Evolutionary conservation across 2,329 filamentous ascomycete genomes (phyloP).

Genomic region (Dothiorella sarmentorum): DNA sequence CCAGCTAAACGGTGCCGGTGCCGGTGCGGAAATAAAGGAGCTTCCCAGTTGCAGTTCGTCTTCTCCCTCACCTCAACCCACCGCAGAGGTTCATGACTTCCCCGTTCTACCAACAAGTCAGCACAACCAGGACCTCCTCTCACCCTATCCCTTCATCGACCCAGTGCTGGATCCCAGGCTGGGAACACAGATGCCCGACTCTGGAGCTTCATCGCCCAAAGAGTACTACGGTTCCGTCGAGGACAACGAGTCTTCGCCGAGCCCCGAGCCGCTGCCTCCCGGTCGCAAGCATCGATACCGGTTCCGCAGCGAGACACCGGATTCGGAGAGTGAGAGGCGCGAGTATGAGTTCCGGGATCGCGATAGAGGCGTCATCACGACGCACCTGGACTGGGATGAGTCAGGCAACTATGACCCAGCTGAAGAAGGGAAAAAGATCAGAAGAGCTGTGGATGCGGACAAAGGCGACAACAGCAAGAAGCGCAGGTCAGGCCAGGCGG

Average conservation of each 20-base stretch:
- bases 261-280: not conserved
- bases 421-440: not conserved
- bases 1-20: not conserved
- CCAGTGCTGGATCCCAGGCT: not conserved
- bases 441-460: not conserved
- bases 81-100: not conserved
- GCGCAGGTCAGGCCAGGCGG: not conserved
- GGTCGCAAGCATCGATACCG: too few relatives aligned
- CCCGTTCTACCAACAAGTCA: not conserved
- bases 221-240: not conserved
- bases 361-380: slow-evolving; percentile 6
- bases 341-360: not conserved
- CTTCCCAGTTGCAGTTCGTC: too few relatives aligned
- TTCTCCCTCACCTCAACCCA: not conserved
- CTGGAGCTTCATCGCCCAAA: not conserved
- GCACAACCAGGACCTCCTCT: not conserved
- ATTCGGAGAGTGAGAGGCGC: not conserved
- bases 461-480: not conserved
- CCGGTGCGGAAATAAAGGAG: too few relatives aligned
- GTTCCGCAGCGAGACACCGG: not conserved
- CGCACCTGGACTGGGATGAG: slow-evolving; percentile 37
- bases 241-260: not conserved
- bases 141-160: not conserved
- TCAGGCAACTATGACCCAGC: slow-evolving; percentile 37
- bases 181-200: not conserved